These are phyloP conservation scores for Botryotinia globosa DNA, from an alignment of 2,329 filamentous ascomycete genomes.

Conservation along the genomic window DNA sequence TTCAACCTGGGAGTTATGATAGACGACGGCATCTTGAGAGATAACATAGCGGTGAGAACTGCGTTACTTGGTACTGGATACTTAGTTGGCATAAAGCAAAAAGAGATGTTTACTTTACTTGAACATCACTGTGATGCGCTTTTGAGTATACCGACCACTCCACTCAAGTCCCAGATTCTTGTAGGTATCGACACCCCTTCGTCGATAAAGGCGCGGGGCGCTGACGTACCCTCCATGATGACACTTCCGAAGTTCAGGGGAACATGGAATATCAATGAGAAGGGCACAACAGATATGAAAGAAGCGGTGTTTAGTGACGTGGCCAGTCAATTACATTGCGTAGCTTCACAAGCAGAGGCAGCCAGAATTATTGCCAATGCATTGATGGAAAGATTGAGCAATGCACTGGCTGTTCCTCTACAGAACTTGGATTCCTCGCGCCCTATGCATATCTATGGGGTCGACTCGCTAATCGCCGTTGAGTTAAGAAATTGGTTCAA, in stretches of 20 bases:
- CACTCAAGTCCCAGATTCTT: neutral
- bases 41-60: conserved; percentile 23
- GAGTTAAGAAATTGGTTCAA: conserved; percentile 50
- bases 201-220: neutral
- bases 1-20: conserved; percentile 26
- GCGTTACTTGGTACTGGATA: conserved; percentile 29
- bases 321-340: neutral
- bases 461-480: conserved; percentile 54
- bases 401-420: conserved; percentile 46
- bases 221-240: neutral
- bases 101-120: conserved; percentile 54
- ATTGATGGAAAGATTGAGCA: conserved; percentile 41
- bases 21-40: conserved; percentile 29
- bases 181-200: neutral
- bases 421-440: conserved; percentile 43
- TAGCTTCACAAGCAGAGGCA: neutral
- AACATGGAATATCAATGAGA: neutral
- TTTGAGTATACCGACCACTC: neutral
- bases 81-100: conserved; percentile 48
- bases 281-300: neutral
- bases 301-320: neutral
- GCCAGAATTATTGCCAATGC: conserved; percentile 18
- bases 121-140: neutral
- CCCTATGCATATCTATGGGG: conserved; percentile 44
- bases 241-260: neutral